A percentile compares a stretch with the other conserved stretches of the same genome.
These are phyloP conservation scores for Aspergillus asperescens DNA, from an alignment of 495 filamentous ascomycete species.

Conservation along the genomic window DNA sequence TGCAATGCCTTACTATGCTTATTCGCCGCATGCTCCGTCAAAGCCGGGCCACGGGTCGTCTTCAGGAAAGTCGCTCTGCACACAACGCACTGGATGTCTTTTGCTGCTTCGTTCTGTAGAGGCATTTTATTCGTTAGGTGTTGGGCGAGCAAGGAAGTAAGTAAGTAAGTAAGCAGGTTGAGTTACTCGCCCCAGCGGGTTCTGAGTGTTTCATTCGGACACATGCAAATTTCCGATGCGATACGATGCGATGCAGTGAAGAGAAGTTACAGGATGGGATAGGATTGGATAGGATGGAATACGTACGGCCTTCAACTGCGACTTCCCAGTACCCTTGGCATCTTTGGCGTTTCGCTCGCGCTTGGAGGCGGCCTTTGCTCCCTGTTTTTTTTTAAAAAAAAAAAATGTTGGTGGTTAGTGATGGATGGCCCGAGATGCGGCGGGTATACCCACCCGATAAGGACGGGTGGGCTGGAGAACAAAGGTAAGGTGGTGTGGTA, in stretches of 20 bases:
- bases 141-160: background rate
- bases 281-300: background rate
- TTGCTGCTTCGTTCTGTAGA: slow-evolving; percentile 16
- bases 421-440: background rate
- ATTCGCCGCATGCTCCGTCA: slow-evolving; percentile 16
- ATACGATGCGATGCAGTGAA: too few species aligned
- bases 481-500: background rate
- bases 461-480: background rate
- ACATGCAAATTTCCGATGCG: background rate
- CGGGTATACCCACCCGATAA: background rate
- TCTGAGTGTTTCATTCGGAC: background rate
- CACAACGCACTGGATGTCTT: slow-evolving; percentile 14
- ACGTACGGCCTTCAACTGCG: slow-evolving; percentile 18
- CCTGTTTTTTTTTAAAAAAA: background rate
- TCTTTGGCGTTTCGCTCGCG: slow-evolving; percentile 19
- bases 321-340: slow-evolving; percentile 12
- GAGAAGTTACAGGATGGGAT: background rate
- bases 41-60: slow-evolving; percentile 11
- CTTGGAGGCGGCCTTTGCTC: slow-evolving; percentile 16
- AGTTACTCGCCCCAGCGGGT: background rate
- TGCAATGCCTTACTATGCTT: slow-evolving; percentile 19
- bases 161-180: background rate
- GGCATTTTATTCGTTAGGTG: background rate
- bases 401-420: background rate
- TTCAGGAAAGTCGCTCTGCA: slow-evolving; percentile 19